Conservation (phyloP, 306 rosid species). For the Alnus glutinosa region DNA sequence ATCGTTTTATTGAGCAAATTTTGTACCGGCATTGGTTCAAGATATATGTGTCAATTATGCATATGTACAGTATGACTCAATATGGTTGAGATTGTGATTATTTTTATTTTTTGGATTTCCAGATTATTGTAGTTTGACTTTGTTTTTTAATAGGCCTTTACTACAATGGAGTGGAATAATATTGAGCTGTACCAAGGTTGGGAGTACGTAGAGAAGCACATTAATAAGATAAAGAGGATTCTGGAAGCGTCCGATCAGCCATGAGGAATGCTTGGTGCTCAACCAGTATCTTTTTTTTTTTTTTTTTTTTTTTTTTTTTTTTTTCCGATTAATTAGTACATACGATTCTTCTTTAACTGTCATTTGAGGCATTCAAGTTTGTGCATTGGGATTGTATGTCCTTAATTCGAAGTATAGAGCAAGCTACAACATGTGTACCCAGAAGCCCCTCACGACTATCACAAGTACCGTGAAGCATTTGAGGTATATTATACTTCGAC, state of each 20-base stretch:
- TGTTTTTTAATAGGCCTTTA: background rate
- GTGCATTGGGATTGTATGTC: background rate
- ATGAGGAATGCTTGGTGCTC: slow-evolving; percentile 41
- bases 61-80: too few relatives aligned
- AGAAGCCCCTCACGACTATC: slow-evolving; percentile 54
- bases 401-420: slow-evolving; percentile 43
- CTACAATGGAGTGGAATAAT: slow-evolving; percentile 24
- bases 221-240: slow-evolving; percentile 45
- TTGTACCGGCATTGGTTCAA: background rate
- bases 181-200: slow-evolving; percentile 42
- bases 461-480: slow-evolving; percentile 39
- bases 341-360: background rate
- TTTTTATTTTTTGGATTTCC: slow-evolving; percentile 16
- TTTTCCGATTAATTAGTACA: background rate
- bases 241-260: slow-evolving; percentile 41
- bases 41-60: too few relatives aligned
- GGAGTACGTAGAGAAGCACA: slow-evolving; percentile 36
- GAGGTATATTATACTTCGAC: slow-evolving; percentile 21
- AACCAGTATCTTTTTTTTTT: slow-evolving; percentile 45
- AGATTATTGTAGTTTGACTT: background rate
- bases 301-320: too few relatives aligned
- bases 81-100: background rate
- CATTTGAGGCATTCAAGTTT: slow-evolving; percentile 1
- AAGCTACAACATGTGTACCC: slow-evolving; percentile 59
- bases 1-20: background rate